These are phyloP conservation scores for Beauveria pseudobassiana DNA, from an alignment of 2,329 filamentous ascomycete genomes.

Conservation along the genomic window DNA sequence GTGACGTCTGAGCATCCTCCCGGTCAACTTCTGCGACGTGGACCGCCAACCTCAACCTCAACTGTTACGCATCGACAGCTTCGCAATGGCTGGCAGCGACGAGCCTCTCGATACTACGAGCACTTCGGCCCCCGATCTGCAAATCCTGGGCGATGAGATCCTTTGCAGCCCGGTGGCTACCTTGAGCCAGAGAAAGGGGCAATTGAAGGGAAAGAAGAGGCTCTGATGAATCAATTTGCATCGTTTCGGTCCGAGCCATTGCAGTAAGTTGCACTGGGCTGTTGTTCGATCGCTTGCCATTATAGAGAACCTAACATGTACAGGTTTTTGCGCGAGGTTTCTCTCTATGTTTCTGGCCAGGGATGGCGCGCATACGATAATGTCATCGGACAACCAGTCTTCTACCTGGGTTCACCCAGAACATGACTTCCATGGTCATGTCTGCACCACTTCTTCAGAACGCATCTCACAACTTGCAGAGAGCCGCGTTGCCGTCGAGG, in stretches of 20 bases:
- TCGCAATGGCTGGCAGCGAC: slow-evolving; percentile 24
- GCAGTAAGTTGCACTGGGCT: slow-evolving; percentile 32
- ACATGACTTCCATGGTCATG: slow-evolving; percentile 75
- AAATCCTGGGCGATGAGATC: slow-evolving; percentile 67
- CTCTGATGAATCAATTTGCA: slow-evolving; percentile 74
- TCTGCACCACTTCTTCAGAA: slow-evolving; percentile 65
- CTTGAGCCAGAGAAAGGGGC: slow-evolving; percentile 42
- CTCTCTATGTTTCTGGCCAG: slow-evolving; percentile 82
- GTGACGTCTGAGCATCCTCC: not conserved
- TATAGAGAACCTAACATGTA: slow-evolving; percentile 12
- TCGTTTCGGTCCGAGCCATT: slow-evolving; percentile 69
- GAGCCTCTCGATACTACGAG: slow-evolving; percentile 22
- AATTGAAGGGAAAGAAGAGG: slow-evolving; percentile 53
- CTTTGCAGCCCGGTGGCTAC: slow-evolving; percentile 65
- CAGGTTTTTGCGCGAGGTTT: slow-evolving; percentile 89
- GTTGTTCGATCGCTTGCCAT: too few relatives aligned
- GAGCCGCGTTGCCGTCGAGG: slow-evolving; percentile 66
- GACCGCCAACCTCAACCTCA: not conserved
- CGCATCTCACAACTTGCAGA: slow-evolving; percentile 73
- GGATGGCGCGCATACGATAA: slow-evolving; percentile 94
- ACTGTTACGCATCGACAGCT: not conserved
- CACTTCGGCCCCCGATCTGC: slow-evolving; percentile 61
- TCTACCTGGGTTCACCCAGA: slow-evolving; percentile 88
- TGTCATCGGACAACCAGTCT: slow-evolving; percentile 84
- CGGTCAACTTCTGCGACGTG: not conserved